phyloP scores from a whole-genome alignment of 805 yeast genomes.

The Teunomyces stri region DNA sequence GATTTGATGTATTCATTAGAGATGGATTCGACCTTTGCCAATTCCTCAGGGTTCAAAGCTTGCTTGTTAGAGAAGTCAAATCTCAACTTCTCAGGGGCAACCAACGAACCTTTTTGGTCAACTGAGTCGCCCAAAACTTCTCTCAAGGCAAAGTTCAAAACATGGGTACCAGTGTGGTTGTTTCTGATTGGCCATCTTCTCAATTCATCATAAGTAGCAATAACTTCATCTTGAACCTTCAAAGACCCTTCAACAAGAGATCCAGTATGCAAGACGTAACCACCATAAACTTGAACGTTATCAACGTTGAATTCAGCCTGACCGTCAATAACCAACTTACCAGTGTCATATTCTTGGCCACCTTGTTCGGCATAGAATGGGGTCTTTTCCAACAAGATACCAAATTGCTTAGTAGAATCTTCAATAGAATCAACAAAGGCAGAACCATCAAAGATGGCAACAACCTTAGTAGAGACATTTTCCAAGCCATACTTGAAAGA shows the following conservation, averaged over 20 bases:
- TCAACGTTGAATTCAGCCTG: constrained; percentile 82
- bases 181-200: constrained; percentile 96
- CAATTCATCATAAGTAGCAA: constrained; percentile 86
- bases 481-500: constrained; percentile 70
- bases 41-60: constrained; percentile 69
- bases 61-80: constrained; percentile 95
- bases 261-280: constrained; percentile 96
- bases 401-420: constrained; percentile 52
- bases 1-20: constrained; percentile 69
- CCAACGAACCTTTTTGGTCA: constrained; percentile 96
- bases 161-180: constrained; percentile 98
- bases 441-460: constrained; percentile 68
- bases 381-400: constrained; percentile 82
- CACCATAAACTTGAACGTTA: constrained; percentile 90
- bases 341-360: constrained; percentile 97
- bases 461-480: constrained; percentile 64
- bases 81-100: constrained; percentile 91
- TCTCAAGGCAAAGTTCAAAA: constrained; percentile 84
- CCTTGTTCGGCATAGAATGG: constrained; percentile 99
- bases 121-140: constrained; percentile 83
- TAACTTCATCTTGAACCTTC: constrained; percentile 64
- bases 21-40: constrained; percentile 72
- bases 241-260: constrained; percentile 72
- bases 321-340: constrained; percentile 88
- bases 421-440: constrained; percentile 51